Base-by-base conservation (phyloP, 2,329 filamentous ascomycete species). In the Hymenoscyphus fructigenus region DNA sequence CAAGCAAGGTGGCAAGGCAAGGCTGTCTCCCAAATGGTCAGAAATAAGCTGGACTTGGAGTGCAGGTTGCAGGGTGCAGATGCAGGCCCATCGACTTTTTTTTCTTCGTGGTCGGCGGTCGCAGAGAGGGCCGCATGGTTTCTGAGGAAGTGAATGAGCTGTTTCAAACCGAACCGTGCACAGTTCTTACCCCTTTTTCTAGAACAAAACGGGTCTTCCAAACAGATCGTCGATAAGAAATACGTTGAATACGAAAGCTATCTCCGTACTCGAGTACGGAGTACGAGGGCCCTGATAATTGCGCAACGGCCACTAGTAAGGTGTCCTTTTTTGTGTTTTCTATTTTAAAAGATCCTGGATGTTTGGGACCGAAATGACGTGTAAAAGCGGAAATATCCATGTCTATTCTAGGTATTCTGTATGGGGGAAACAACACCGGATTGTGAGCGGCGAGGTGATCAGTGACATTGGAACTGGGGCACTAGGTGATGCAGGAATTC, bases 1-100 rank as follows among this genome's bases (percentile, higher is more conserved):
- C 36, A 38, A 17, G 36, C 36, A 38, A 26, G 47, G 47, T 53
- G 47, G 47, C 47, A 53, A 53, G 47, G 47, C 47, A 53, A 53
- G 47, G 47, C 47, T 23, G 9, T 23, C 12, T 53, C 23, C 47
- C 47, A 53, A 53, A 26, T 53, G 47, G 47, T 53, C 47, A 53
- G 47, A 53, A 53, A 53, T 10, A 53, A 14, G 20, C 20, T 53
- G 44, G 44, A 20, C 44, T 20, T 50, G 44, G 44, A n/a, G 17
- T 44, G 44, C n/a, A 10, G n/a, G 44, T 50, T 50, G 47, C 47
- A 53, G 47, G 20, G 10, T 53, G 47, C 47, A 53, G 47, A 53
- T 53, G 47, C 47, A 53, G 47, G 47, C 20, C 47, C 47, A 53
- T 26, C 47, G 47, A 26, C 44, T 20, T 26, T 26, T 10, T 53